Conservation (phyloP, 305 asterid genomes). For the Solanum hybrid region DNA sequence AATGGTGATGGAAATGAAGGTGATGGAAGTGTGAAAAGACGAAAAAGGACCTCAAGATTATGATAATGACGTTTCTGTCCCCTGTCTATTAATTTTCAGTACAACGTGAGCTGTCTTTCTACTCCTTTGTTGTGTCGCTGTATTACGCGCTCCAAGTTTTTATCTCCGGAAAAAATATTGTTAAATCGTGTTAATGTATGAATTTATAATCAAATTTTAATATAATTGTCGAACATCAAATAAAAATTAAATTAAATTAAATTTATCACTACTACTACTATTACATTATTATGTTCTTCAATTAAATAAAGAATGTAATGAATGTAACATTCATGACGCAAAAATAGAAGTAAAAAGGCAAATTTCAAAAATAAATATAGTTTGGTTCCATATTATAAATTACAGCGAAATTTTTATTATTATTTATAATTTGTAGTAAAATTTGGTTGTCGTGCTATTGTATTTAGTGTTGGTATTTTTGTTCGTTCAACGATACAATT, state of each 20-base stretch:
- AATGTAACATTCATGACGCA: neutral
- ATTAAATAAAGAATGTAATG: neutral
- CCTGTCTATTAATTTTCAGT: neutral
- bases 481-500: neutral
- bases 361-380: neutral
- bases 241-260: neutral
- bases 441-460: neutral
- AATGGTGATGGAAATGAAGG: neutral
- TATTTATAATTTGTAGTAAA: neutral
- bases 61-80: neutral
- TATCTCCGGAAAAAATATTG: neutral
- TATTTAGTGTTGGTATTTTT: neutral
- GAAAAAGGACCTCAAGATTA: neutral
- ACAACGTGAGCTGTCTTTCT: neutral
- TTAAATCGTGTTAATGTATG: neutral
- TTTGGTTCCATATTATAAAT: neutral
- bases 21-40: conserved; percentile 2
- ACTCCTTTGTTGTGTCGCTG: neutral
- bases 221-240: neutral
- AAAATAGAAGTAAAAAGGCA: neutral
- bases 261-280: too few species aligned
- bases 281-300: neutral
- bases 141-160: neutral
- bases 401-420: neutral
- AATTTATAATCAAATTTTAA: neutral